A percentile compares a stretch with the other conserved stretches of the same genome.
phyloP scores from a whole-genome alignment of 768 basidiomycete genomes.

The Lentinula detonsa region DNA sequence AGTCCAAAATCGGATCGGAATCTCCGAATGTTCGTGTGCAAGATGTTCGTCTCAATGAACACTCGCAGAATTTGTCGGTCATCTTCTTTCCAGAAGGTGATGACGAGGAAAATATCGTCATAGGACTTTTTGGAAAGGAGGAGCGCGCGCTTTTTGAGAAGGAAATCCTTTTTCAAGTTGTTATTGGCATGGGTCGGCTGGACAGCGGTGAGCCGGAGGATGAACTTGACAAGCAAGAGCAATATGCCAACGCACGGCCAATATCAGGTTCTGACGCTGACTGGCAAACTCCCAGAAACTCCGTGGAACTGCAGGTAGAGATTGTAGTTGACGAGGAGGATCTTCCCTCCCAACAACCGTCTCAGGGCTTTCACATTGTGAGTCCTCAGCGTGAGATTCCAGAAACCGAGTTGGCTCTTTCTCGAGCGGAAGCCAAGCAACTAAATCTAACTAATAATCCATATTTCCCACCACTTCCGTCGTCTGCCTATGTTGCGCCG shows the following conservation, averaged over 20 bases:
- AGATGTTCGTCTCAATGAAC: neutral
- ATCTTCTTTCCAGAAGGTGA: conserved; percentile 13
- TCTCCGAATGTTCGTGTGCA: conserved; percentile 9
- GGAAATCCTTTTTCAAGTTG: conserved; percentile 80
- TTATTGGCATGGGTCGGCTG: conserved; percentile 84
- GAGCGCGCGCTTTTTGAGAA: conserved; percentile 68
- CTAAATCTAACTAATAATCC: conserved; percentile 2
- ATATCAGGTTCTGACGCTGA: neutral
- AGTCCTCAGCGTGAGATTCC: neutral
- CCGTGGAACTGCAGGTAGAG: neutral
- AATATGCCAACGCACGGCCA: neutral
- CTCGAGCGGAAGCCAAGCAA: neutral
- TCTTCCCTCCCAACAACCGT: neutral
- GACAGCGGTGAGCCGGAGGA: conserved; percentile 27
- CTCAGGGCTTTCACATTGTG: neutral
- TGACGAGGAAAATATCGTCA: conserved; percentile 29
- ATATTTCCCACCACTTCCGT: conserved; percentile 5
- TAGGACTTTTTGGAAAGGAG: conserved; percentile 43
- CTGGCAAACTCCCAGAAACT: neutral
- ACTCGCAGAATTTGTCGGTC: conserved; percentile 3
- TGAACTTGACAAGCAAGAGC: neutral
- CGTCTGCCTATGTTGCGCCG: neutral
- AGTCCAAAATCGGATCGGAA: conserved; percentile 18
- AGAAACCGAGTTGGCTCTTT: neutral
- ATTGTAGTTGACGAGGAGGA: neutral